Conservation (phyloP, 2,329 filamentous ascomycete genomes). For the Aspergillus fructus region DNA sequence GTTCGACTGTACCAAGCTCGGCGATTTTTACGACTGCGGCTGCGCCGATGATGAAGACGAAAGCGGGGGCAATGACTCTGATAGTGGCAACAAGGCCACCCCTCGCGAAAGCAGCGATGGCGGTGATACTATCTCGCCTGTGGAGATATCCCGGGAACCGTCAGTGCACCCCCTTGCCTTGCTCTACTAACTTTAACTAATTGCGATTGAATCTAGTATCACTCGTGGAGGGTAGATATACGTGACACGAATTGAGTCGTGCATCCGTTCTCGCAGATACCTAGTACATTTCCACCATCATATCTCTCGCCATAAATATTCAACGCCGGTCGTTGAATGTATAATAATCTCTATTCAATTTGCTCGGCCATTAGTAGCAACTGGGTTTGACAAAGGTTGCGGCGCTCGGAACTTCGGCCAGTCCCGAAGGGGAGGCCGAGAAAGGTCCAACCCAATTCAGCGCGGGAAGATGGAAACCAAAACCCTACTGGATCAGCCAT, state of each 20-base stretch:
- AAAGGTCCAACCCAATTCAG: background rate
- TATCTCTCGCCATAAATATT: background rate
- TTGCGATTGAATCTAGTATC: constrained; percentile 17
- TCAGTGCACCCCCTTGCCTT: constrained; percentile 23
- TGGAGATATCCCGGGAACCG: constrained; percentile 39
- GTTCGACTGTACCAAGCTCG: constrained; percentile 65
- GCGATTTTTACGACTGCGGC: constrained; percentile 67
- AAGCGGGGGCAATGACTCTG: constrained; percentile 27
- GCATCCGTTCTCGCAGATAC: background rate
- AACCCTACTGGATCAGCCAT: background rate
- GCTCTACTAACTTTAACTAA: constrained; percentile 15
- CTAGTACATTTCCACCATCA: background rate
- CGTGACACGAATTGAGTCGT: background rate
- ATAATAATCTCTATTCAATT: constrained; percentile 9
- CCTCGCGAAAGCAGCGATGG: background rate
- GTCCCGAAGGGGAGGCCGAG: background rate
- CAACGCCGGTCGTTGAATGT: constrained; percentile 18
- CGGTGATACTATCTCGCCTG: constrained; percentile 19
- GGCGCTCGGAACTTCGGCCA: background rate
- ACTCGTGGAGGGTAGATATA: constrained; percentile 26
- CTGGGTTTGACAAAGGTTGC: background rate
- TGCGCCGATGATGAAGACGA: constrained; percentile 60
- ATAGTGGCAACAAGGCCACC: constrained; percentile 12
- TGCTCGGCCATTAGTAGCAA: background rate
- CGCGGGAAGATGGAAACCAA: background rate